Conservation (phyloP, 768 basidiomycete species). For the Harrya chromipes region DNA sequence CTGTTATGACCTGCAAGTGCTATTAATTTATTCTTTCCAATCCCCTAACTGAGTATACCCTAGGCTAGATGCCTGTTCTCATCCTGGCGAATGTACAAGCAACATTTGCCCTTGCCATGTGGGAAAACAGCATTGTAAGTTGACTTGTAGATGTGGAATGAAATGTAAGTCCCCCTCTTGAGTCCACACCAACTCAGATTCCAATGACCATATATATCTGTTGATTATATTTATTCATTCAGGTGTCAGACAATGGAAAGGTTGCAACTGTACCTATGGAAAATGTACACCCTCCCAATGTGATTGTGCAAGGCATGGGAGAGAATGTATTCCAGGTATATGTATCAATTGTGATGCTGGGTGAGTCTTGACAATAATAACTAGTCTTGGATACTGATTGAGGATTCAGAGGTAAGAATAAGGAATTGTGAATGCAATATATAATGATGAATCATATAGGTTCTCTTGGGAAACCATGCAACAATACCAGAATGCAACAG, state of each 20-base stretch:
- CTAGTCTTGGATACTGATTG: neutral
- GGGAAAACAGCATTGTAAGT: constrained; percentile 40
- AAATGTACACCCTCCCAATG: constrained; percentile 29
- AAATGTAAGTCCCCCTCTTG: constrained; percentile 33
- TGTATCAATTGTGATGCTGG: constrained; percentile 45
- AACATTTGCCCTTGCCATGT: constrained; percentile 40
- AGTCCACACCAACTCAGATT: no score
- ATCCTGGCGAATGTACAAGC: constrained; percentile 45
- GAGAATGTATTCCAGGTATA: constrained; percentile 55
- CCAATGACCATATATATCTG: neutral
- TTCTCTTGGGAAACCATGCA: constrained; percentile 16
- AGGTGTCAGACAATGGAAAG: constrained; percentile 17
- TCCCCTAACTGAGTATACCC: neutral
- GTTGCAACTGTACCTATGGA: constrained; percentile 28
- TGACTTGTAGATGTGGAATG: constrained; percentile 45
- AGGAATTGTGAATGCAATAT: neutral
- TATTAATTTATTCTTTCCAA: neutral
- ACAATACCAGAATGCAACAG: constrained; percentile 30
- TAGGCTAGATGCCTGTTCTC: constrained; percentile 41
- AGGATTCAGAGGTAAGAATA: constrained; percentile 21
- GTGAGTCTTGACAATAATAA: constrained; percentile 20
- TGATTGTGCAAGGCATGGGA: constrained; percentile 30
- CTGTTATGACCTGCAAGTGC: constrained; percentile 12
- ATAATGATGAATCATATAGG: constrained; percentile 12
- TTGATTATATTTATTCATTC: neutral